These are phyloP conservation scores for Cutaneotrichosporon spelunceum DNA, from an alignment of 1,284 basidiomycete genomes.

Conservation along the genomic window DNA sequence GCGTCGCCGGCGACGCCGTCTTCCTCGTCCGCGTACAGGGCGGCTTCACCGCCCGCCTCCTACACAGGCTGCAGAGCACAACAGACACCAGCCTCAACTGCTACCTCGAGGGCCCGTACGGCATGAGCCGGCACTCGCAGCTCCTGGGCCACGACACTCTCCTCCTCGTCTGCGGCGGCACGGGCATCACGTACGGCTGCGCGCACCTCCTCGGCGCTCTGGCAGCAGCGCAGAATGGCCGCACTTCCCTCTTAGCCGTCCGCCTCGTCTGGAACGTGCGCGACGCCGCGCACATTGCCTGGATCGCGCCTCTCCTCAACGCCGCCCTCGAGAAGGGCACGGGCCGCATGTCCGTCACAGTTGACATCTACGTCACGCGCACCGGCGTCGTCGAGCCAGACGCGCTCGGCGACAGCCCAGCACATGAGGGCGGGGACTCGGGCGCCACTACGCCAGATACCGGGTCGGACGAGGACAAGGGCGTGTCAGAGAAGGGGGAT, in stretches of 20 bases:
- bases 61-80: slow-evolving; percentile 22
- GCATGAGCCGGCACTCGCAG: slow-evolving; percentile 18
- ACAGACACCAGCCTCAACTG: slow-evolving; percentile 25
- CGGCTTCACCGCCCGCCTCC: slow-evolving; percentile 39
- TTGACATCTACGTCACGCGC: slow-evolving; percentile 29
- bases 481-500: neutral
- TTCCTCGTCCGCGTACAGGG: slow-evolving; percentile 26
- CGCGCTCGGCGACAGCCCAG: neutral
- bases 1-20: slow-evolving; percentile 24
- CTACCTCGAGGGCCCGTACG: slow-evolving; percentile 48
- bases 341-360: slow-evolving; percentile 13
- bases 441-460: slow-evolving; percentile 13
- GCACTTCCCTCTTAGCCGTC: slow-evolving; percentile 28
- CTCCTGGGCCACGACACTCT: slow-evolving; percentile 34
- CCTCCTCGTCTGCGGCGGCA: slow-evolving; percentile 44
- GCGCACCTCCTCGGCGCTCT: slow-evolving; percentile 36
- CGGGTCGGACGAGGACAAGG: slow-evolving; percentile 9
- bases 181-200: slow-evolving; percentile 42
- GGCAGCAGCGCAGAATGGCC: slow-evolving; percentile 27
- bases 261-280: slow-evolving; percentile 42
- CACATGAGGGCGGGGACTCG: slow-evolving; percentile 1
- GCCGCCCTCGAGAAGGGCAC: slow-evolving; percentile 12
- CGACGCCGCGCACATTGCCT: slow-evolving; percentile 4
- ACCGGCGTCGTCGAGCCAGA: neutral
- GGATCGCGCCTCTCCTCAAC: slow-evolving; percentile 25